Conservation (phyloP, 352 stramenopile species). For the Aphanomyces invadans region DNA sequence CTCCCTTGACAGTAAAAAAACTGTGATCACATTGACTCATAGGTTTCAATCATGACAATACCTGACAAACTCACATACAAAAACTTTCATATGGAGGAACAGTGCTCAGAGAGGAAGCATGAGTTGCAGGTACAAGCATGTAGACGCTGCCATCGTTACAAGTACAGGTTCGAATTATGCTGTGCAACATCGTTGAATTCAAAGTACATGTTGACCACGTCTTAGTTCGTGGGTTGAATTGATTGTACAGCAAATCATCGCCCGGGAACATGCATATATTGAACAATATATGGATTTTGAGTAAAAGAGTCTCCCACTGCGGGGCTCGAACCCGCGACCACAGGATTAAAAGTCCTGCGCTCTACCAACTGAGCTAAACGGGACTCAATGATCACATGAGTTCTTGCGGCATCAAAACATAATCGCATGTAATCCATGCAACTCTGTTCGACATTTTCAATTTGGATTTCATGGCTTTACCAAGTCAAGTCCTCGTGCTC, state of each 20-base stretch:
- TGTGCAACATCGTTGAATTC: too few species aligned
- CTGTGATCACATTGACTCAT: too few species aligned
- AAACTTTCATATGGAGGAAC: too few species aligned
- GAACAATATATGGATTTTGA: neutral
- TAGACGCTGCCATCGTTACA: too few species aligned
- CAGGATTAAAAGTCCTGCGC: slow-evolving; percentile 15
- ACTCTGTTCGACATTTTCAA: neutral
- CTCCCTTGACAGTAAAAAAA: too few species aligned
- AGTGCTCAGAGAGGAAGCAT: too few species aligned
- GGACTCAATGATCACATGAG: neutral
- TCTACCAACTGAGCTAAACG: slow-evolving; percentile 14
- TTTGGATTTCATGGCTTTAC: slow-evolving; percentile 5
- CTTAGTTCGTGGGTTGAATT: too few species aligned
- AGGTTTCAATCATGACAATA: too few species aligned
- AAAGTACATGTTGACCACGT: too few species aligned
- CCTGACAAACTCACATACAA: too few species aligned
- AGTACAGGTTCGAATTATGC: too few species aligned
- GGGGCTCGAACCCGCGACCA: slow-evolving; percentile 11
- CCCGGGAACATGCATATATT: neutral
- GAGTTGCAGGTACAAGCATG: too few species aligned
- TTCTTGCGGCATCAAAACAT: neutral
- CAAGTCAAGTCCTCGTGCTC: slow-evolving; percentile 19
- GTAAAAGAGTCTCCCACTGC: slow-evolving; percentile 4
- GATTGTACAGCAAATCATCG: neutral
- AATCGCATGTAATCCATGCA: neutral